Evolutionary conservation across 306 rosid species (phyloP), one percentile per base, ranked within the genome.

Genomic region (Rosa lucieae): DNA sequence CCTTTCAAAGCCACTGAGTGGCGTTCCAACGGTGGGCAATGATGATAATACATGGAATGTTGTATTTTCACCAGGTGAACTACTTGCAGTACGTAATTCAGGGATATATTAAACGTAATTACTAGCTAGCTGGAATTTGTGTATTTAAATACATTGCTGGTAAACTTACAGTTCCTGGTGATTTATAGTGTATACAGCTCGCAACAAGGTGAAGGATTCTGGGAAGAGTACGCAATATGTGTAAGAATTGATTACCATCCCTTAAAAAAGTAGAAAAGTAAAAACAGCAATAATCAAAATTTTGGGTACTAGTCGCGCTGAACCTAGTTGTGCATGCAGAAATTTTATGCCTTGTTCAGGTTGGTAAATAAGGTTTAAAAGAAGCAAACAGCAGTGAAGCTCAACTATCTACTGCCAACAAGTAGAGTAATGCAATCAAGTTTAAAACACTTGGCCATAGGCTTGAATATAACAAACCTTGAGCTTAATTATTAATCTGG

Each of bases 401-500:
- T 72, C 62, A 6, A 26, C 17, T 37, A 10, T 51, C 37, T 51
- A 51, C 6, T n/a, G 37, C 11, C 48, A 72, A 35, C 35, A 39
- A 37, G 15, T n/a, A 73, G 47, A 44, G 13, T 37, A 51, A 20
- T 29, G 62, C 46, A 55, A 12, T 39, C 3, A 53, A 55, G 15
- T 21, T 14, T 73, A n/a, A 73, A 55, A 14, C 56, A 49, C 48
- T 53, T 32, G 1, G 29, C 55, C 69, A 58, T 21, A 42, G 43
- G 70, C 56, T 8, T 42, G 43, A 52, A 37, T 53, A 52, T 21
- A 49, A 39, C 73, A 67, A 35, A 77, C 73, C 51, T 67, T 66
- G 26, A 67, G 35, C 55, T 32, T 66, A 39, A 62, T 62, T 55
- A 55, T 55, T 37, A 17, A 37, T 37, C 23, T 39, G 84, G 80